Conservation (phyloP, 331 rosid genomes). For the Pyrus hybrid region DNA sequence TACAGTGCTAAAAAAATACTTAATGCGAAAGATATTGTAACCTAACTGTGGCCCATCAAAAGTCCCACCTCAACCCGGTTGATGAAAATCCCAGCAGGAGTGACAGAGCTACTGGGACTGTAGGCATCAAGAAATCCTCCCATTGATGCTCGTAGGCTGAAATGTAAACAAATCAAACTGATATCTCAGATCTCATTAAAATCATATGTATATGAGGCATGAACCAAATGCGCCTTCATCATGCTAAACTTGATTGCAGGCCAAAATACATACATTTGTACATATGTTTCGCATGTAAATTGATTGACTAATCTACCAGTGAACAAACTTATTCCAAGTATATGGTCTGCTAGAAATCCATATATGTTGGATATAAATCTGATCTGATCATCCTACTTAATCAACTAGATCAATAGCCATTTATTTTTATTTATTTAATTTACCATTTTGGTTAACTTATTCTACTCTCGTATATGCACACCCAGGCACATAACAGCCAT, state of each 20-base stretch:
- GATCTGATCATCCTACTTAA: too few species aligned
- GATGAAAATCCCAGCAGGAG: conserved; percentile 85
- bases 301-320: neutral
- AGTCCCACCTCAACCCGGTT: conserved; percentile 82
- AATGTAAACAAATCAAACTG: conserved; percentile 5
- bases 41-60: conserved; percentile 10
- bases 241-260: neutral
- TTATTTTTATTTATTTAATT: too few species aligned
- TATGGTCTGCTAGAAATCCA: too few species aligned
- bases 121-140: conserved; percentile 89
- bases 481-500: neutral
- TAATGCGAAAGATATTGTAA: conserved; percentile 4
- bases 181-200: neutral
- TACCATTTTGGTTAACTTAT: too few species aligned
- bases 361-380: too few species aligned
- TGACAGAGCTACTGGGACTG: conserved; percentile 54
- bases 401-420: too few species aligned
- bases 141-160: conserved; percentile 90
- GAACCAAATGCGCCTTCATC: neutral
- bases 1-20: neutral
- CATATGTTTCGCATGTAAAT: neutral
- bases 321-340: too few species aligned
- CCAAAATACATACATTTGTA: neutral
- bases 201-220: neutral
- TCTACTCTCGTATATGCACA: too few species aligned